Evolutionary conservation across 2,329 filamentous ascomycete species (phyloP).

Genomic region (Pyrenophora graminea): DNA sequence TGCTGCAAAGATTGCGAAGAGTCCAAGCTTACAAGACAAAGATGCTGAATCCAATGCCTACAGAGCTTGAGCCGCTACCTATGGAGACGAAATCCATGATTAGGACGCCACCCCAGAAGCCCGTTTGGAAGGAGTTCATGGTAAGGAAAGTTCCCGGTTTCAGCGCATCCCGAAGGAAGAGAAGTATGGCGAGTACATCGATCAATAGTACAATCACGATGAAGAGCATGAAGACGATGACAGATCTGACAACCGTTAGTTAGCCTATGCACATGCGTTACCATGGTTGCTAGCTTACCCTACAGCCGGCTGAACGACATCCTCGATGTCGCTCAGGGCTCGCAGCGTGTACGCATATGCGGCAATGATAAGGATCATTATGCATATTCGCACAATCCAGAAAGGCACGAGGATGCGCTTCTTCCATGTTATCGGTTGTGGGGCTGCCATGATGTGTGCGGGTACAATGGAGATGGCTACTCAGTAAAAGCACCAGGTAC

Average conservation of each 20-base stretch:
- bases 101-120: constrained; percentile 41
- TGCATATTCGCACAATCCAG: constrained; percentile 40
- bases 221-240: constrained; percentile 40
- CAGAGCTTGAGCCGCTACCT: constrained; percentile 22
- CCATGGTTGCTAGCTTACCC: constrained; percentile 21
- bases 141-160: constrained; percentile 41
- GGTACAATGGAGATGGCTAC: neutral
- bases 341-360: constrained; percentile 33
- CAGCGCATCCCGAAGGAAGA: constrained; percentile 40
- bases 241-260: constrained; percentile 31
- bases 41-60: constrained; percentile 33
- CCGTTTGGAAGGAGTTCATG: constrained; percentile 43
- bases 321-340: constrained; percentile 19
- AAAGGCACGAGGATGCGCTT: constrained; percentile 47
- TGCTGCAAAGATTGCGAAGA: neutral
- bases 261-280: constrained; percentile 14
- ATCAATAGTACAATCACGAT: constrained; percentile 41
- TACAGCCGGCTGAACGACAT: constrained; percentile 23
- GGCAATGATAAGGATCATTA: constrained; percentile 41
- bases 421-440: constrained; percentile 37
- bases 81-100: constrained; percentile 40
- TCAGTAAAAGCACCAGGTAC: neutral
- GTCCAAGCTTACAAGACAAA: constrained; percentile 40
- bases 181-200: constrained; percentile 42
- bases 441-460: constrained; percentile 25